Percentiles rank a stretch among this genome's conserved stretches.
Evolutionary conservation across 371 early-diverging fungal species (phyloP).

Genomic region (Fennellomyces sp.): DNA sequence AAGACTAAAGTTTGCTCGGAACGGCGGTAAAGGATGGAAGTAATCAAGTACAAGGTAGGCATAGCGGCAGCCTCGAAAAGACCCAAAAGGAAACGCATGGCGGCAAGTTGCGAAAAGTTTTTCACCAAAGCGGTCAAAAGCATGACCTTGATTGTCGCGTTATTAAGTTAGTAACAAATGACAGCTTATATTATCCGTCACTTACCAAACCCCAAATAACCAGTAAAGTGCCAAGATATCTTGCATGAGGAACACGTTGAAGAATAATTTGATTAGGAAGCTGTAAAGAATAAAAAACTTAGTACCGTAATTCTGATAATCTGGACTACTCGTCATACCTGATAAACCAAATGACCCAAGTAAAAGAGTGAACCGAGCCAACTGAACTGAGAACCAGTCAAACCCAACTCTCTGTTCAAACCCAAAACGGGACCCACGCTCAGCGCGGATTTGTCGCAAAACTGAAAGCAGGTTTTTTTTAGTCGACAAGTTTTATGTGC

Average conservation of each 20-base stretch:
- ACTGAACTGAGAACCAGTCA: constrained; percentile 26
- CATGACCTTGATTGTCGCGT: constrained; percentile 9
- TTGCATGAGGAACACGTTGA: constrained; percentile 22
- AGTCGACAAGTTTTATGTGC: too few relatives aligned
- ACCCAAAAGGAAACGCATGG: constrained; percentile 28
- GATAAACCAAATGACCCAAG: constrained; percentile 7
- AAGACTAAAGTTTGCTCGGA: constrained; percentile 27
- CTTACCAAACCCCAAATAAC: constrained; percentile 23
- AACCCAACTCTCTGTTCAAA: constrained; percentile 18
- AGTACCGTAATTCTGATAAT: neutral
- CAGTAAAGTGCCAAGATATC: constrained; percentile 19
- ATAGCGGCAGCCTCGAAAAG: constrained; percentile 34
- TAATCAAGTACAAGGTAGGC: constrained; percentile 28
- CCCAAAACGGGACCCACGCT: constrained; percentile 26
- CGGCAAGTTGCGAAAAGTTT: constrained; percentile 28
- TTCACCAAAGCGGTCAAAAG: constrained; percentile 20
- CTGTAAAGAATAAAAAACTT: neutral
- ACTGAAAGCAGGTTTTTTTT: too few relatives aligned
- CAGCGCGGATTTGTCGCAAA: constrained; percentile 30
- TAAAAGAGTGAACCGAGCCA: constrained; percentile 9
- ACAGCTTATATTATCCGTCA: neutral
- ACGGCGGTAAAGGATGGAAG: constrained; percentile 34
- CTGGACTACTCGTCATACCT: neutral
- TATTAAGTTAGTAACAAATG: constrained; percentile 2
- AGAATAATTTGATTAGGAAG: constrained; percentile 13